Conservation (phyloP, 805 yeast genomes). For the Isabelozyma gotoi region DNA sequence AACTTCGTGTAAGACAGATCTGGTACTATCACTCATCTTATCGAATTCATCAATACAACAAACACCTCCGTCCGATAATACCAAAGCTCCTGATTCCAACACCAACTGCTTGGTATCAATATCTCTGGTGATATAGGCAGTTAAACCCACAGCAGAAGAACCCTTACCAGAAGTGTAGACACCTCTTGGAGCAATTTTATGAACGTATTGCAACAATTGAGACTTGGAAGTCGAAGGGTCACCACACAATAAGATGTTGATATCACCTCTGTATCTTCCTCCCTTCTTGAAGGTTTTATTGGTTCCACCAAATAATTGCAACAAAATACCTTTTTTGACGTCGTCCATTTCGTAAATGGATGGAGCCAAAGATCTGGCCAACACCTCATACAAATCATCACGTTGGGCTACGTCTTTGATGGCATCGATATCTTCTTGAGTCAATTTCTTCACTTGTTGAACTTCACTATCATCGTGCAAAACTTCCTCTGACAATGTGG, state of each 20-base stretch:
- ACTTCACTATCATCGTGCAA: conserved; percentile 67
- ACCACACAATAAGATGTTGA: conserved; percentile 89
- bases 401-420: conserved; percentile 65
- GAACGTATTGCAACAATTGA: conserved; percentile 90
- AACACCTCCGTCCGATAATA: conserved; percentile 94
- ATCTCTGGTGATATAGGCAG: conserved; percentile 95
- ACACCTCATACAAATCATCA: conserved; percentile 77
- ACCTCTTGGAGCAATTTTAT: conserved; percentile 96
- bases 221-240: conserved; percentile 98
- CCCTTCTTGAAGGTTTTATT: conserved; percentile 86
- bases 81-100: conserved; percentile 93
- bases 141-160: conserved; percentile 97
- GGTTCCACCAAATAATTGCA: conserved; percentile 95
- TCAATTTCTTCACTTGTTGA: conserved; percentile 69
- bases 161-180: conserved; percentile 98
- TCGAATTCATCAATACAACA: conserved; percentile 99
- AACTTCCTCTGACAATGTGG: conserved; percentile 56
- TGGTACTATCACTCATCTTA: conserved; percentile 91
- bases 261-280: conserved; percentile 94
- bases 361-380: conserved; percentile 94
- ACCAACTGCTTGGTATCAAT: conserved; percentile 91
- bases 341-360: conserved; percentile 95
- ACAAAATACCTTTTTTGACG: conserved; percentile 89
- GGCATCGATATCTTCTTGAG: conserved; percentile 65
- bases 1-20: conserved; percentile 95